Base-by-base conservation (phyloP, 768 basidiomycete genomes). In the Tephrocybe sp. region DNA sequence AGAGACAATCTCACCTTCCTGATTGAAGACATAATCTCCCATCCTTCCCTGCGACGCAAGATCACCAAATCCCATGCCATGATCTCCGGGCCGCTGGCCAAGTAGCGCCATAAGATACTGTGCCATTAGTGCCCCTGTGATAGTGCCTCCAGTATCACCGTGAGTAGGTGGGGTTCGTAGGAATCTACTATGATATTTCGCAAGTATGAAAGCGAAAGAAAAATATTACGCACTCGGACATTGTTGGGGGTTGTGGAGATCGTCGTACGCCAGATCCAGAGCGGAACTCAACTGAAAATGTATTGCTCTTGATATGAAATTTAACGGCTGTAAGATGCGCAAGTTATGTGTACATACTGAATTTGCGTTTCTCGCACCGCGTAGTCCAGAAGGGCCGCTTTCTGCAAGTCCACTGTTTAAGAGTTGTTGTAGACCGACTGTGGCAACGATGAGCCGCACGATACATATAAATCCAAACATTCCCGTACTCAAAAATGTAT, bases 21-120 rank as follows among this genome's bases (percentile, higher is more conserved):
- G 90, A 54, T 83, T 90, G 59, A 92, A 88, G 4, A 90, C 94
- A 70, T 95, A 97, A 64, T 97, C 94, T 3, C 94, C 94, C 79
- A 85, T 80, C 59, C 82, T 72, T 1, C 87, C 84, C 27, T 68
- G 69, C 30, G 21, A 37, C 47, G 76, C 72, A 3, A 77, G 70
- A 23, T 63, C 60, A 25, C 62, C 48, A 38, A 43, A 22, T 43
- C 50, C 62, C 51, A 67, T 57, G 23, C 64, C 69, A 16, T 57
- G 59, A n/a, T 67, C 49, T 46, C 78, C 60, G 10, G 75, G 72
- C 23, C 74, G 71, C 27, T 74, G 67, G 24, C 74, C 76, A 36
- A 90, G 71, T 50, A 89, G 63, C 2, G 83, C 70, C 64, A 87
- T 71, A 2, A 91, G 69, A 64, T 90, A 90, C 57, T 88, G 87